phyloP scores from a whole-genome alignment of 1,284 basidiomycete genomes.

The Ceratobasidium theobromae region DNA sequence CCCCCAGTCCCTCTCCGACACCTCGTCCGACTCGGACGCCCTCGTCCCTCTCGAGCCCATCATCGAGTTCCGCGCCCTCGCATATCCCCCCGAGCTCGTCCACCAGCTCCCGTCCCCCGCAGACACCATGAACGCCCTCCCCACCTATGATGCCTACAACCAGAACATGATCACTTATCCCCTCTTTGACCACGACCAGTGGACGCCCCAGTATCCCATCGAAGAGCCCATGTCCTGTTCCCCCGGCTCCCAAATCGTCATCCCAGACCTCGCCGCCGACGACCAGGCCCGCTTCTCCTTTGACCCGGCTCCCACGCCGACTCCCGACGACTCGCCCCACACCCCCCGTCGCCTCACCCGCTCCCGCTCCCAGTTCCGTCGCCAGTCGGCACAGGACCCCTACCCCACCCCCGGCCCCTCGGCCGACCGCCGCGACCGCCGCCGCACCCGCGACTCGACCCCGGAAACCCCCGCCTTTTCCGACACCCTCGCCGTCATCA shows the following conservation, averaged over 20 bases:
- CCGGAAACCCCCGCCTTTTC: conserved; percentile 55
- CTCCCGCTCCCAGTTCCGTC: conserved; percentile 30
- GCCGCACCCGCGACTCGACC: conserved; percentile 21
- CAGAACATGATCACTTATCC: conserved; percentile 29
- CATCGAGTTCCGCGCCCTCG: conserved; percentile 18
- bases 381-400: conserved; percentile 43
- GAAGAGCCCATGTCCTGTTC: conserved; percentile 27
- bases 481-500: conserved; percentile 80
- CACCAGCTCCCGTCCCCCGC: conserved; percentile 31
- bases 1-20: conserved; percentile 28
- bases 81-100: conserved; percentile 26
- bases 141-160: conserved; percentile 24
- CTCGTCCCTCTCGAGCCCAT: conserved; percentile 27
- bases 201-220: neutral
- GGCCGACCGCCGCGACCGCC: conserved; percentile 1
- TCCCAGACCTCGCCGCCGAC: conserved; percentile 21
- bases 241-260: conserved; percentile 29
- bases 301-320: neutral
- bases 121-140: conserved; percentile 30
- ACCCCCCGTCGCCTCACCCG: conserved; percentile 18
- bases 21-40: conserved; percentile 30
- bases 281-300: conserved; percentile 15
- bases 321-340: neutral
- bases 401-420: conserved; percentile 63
- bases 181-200: conserved; percentile 19